Conservation (phyloP, 441 rosid species). For the Adansonia gregorii region DNA sequence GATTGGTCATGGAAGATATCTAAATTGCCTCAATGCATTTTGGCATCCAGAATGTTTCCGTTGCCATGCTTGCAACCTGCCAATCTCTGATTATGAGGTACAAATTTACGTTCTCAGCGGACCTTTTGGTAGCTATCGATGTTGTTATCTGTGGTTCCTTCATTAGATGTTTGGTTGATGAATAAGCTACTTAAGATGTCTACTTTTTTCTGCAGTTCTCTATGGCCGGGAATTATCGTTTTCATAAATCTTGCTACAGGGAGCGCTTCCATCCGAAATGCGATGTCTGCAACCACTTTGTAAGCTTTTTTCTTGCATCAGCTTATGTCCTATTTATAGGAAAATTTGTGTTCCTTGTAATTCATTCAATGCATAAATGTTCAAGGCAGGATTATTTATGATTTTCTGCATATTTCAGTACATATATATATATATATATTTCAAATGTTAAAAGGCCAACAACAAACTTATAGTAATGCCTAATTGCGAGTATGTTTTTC, state of each 20-base stretch:
- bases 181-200: slow-evolving; percentile 30
- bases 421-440: background rate
- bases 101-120: background rate
- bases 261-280: slow-evolving; percentile 80
- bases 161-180: slow-evolving; percentile 17
- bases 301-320: slow-evolving; percentile 38
- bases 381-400: background rate
- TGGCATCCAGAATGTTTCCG: slow-evolving; percentile 14
- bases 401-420: slow-evolving; percentile 10
- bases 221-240: slow-evolving; percentile 65
- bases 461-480: background rate
- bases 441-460: background rate
- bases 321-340: slow-evolving; percentile 18
- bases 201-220: slow-evolving; percentile 54
- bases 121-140: background rate
- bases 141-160: slow-evolving; percentile 11
- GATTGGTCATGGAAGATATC: slow-evolving; percentile 15
- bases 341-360: background rate
- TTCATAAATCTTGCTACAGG: slow-evolving; percentile 70
- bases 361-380: slow-evolving; percentile 2
- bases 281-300: slow-evolving; percentile 74
- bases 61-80: slow-evolving; percentile 5
- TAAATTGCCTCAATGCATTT: slow-evolving; percentile 15
- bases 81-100: slow-evolving; percentile 15
- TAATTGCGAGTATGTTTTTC: background rate